Evolutionary conservation across 148 eudicot genomes (phyloP).

Genomic region (Rhododendron kiyosumense): DNA sequence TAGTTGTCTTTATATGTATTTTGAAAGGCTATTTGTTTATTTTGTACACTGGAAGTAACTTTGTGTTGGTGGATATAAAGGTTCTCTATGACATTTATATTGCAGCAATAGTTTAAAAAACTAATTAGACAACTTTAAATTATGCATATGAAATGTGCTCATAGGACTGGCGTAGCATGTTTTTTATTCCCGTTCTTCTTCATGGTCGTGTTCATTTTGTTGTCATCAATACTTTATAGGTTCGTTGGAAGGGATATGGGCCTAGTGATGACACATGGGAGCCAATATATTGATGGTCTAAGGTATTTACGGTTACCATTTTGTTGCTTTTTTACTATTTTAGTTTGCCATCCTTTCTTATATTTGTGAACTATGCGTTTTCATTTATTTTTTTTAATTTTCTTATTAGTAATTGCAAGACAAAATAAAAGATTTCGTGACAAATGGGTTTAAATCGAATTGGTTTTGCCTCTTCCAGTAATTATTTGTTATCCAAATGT

Average conservation of each 20-base stretch:
- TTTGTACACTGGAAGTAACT: neutral
- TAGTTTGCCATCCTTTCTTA: neutral
- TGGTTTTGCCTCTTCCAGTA: conserved; percentile 31
- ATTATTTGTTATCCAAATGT: neutral
- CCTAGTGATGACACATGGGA: conserved; percentile 33
- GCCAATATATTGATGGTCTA: conserved; percentile 30
- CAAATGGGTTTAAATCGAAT: conserved; percentile 15
- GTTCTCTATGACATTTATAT: neutral
- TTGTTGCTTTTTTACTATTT: neutral
- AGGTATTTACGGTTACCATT: conserved; percentile 7
- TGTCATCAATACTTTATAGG: conserved; percentile 2
- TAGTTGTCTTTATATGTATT: neutral
- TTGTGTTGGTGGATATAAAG: neutral
- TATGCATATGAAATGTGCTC: neutral
- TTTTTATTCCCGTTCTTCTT: neutral
- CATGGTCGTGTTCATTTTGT: neutral
- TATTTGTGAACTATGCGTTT: neutral
- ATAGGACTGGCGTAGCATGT: neutral
- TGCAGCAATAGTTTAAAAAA: neutral
- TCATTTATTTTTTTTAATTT: neutral
- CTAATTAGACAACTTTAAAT: neutral
- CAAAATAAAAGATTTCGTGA: conserved; percentile 22
- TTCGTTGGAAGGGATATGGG: conserved; percentile 40
- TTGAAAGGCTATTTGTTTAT: neutral
- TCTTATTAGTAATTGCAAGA: conserved; percentile 20